Conservation (phyloP, 768 basidiomycete species). For the Suillus paluster region DNA sequence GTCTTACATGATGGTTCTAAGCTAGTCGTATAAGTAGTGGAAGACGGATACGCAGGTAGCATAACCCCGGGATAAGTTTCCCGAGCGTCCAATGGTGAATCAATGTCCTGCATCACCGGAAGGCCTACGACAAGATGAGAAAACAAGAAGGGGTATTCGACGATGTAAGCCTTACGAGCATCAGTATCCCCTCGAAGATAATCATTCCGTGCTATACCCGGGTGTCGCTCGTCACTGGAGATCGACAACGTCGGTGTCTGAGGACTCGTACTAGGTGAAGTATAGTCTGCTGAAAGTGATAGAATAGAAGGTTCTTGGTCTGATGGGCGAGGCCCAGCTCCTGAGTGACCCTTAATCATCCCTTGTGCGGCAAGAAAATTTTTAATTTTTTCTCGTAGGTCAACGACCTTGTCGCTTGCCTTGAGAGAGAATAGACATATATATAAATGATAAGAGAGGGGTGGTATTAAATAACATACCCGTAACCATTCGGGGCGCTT, state of each 20-base stretch:
- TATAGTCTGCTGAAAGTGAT: conserved; percentile 46
- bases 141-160: background rate
- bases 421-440: conserved; percentile 35
- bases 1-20: conserved; percentile 73
- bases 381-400: conserved; percentile 80
- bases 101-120: conserved; percentile 34
- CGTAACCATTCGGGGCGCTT: conserved; percentile 87
- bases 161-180: conserved; percentile 26
- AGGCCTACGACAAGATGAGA: conserved; percentile 24
- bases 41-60: conserved; percentile 32
- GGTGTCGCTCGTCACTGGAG: conserved; percentile 42
- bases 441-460: background rate
- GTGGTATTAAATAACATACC: conserved; percentile 45
- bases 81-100: conserved; percentile 35
- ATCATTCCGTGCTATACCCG: conserved; percentile 30
- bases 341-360: conserved; percentile 89
- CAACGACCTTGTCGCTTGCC: conserved; percentile 72
- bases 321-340: conserved; percentile 59
- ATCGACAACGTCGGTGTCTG: conserved; percentile 54
- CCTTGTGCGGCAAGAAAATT: conserved; percentile 78
- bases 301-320: conserved; percentile 64
- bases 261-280: conserved; percentile 45
- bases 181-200: conserved; percentile 28
- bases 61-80: conserved; percentile 34
- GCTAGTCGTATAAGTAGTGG: conserved; percentile 50